Evolutionary conservation across 192 early-diverging fungal species (phyloP).

Genomic region (Coemansia aciculifera): DNA sequence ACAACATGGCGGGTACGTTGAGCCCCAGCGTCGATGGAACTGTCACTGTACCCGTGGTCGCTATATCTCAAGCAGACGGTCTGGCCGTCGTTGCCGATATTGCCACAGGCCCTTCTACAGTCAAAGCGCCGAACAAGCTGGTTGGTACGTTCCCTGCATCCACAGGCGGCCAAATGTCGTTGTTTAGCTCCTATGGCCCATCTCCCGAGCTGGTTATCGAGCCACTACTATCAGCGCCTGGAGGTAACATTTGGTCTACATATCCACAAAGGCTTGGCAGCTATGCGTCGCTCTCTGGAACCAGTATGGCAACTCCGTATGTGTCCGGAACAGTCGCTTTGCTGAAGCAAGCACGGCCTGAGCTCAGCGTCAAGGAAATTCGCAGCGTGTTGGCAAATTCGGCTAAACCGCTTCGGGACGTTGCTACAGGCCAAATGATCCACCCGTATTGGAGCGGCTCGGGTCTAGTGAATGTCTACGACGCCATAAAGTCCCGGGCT

Average conservation of each 20-base stretch:
- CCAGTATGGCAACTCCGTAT: constrained; percentile 82
- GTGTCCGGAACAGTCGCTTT: constrained; percentile 70
- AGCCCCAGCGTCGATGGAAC: constrained; percentile 13
- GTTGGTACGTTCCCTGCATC: constrained; percentile 22
- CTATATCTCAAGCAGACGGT: constrained; percentile 51
- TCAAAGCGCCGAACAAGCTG: constrained; percentile 33
- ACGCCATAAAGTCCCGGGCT: constrained; percentile 58
- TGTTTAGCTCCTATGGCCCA: constrained; percentile 68
- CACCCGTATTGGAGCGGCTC: constrained; percentile 59
- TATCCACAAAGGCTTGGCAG: constrained; percentile 48
- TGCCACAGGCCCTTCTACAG: not conserved
- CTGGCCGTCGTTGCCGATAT: constrained; percentile 19
- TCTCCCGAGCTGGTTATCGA: constrained; percentile 62
- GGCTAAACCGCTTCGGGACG: constrained; percentile 54
- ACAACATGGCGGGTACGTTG: constrained; percentile 43
- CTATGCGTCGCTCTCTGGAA: constrained; percentile 63
- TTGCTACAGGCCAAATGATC: constrained; percentile 30
- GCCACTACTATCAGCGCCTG: constrained; percentile 66
- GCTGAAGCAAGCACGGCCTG: constrained; percentile 56
- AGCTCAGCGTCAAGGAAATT: constrained; percentile 20
- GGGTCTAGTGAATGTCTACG: constrained; percentile 73
- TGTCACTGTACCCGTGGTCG: constrained; percentile 47
- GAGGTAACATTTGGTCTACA: constrained; percentile 69
- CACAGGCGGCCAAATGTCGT: constrained; percentile 57
- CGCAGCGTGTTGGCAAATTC: constrained; percentile 55